Conservation (phyloP, 116 monocot genomes). For the Phalaenopsis hybrid region DNA sequence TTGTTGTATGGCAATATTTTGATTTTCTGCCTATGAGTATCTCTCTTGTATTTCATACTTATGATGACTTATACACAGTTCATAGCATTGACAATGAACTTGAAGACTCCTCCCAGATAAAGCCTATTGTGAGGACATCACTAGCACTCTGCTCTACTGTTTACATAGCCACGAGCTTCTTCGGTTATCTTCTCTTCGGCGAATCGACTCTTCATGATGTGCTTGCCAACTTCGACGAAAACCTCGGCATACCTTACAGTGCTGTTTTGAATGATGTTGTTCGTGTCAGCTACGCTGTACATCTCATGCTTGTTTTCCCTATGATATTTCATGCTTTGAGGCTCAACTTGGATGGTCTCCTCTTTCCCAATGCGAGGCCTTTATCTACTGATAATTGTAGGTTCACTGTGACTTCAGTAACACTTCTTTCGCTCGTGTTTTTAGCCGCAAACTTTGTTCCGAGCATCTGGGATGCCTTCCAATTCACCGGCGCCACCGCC, state of each 20-base stretch:
- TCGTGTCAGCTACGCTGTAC: slow-evolving; percentile 50
- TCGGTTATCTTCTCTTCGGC: slow-evolving; percentile 25
- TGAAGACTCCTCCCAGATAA: slow-evolving; percentile 19
- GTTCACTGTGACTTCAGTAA: slow-evolving; percentile 19
- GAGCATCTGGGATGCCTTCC: slow-evolving; percentile 58
- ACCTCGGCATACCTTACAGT: slow-evolving; percentile 32
- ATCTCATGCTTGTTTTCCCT: slow-evolving; percentile 68
- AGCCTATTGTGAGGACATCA: slow-evolving; percentile 26
- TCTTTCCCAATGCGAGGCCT: slow-evolving; percentile 32
- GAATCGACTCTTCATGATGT: slow-evolving; percentile 27
- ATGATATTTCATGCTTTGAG: slow-evolving; percentile 50
- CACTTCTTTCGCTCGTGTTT: slow-evolving; percentile 23
- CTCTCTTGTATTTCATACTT: not conserved
- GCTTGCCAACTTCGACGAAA: slow-evolving; percentile 26
- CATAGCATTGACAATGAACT: slow-evolving; percentile 29
- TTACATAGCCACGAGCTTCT: slow-evolving; percentile 28
- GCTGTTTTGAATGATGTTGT: slow-evolving; percentile 29
- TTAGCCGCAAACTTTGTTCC: slow-evolving; percentile 42
- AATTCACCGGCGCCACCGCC: slow-evolving; percentile 58
- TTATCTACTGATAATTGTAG: slow-evolving; percentile 23
- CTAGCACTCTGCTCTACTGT: slow-evolving; percentile 24
- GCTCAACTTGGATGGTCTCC: slow-evolving; percentile 50
- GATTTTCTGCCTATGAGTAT: not conserved
- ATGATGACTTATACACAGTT: slow-evolving; percentile 13
- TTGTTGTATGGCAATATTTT: not conserved